Evolutionary conservation across 108 stramenopile genomes (phyloP).

Genomic region (Fistulifera pelliculosa): DNA sequence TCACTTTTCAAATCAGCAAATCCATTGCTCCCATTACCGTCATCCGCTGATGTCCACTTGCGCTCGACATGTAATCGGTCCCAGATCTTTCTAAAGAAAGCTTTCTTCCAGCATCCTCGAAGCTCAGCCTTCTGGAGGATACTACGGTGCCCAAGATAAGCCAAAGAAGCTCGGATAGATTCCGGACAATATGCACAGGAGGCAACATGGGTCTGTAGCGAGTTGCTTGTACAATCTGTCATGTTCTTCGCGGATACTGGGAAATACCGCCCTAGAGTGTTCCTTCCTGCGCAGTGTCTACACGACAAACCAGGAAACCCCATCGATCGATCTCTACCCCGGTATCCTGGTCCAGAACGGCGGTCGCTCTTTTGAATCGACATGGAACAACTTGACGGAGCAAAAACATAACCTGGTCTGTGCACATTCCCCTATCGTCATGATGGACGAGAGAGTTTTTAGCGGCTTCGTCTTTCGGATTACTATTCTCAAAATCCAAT

Average conservation of each 20-base stretch:
- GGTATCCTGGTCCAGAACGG: constrained; percentile 47
- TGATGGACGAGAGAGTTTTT: constrained; percentile 35
- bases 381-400: constrained; percentile 70
- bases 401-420: constrained; percentile 65
- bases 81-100: constrained; percentile 75
- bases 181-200: constrained; percentile 57
- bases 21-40: constrained; percentile 4
- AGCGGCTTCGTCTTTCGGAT: constrained; percentile 12
- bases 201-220: constrained; percentile 47
- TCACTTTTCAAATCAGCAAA: constrained; percentile 17
- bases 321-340: constrained; percentile 56
- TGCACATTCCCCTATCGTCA: constrained; percentile 49
- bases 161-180: constrained; percentile 57
- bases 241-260: constrained; percentile 77
- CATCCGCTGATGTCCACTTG: constrained; percentile 26
- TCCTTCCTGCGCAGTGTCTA: constrained; percentile 40
- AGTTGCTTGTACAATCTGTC: constrained; percentile 68
- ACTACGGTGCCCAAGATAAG: constrained; percentile 64
- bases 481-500: constrained; percentile 37
- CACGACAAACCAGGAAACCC: constrained; percentile 54
- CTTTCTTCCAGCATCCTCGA: constrained; percentile 66
- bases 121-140: constrained; percentile 67
- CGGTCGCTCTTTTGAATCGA: constrained; percentile 69
- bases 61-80: constrained; percentile 61
- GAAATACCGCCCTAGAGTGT: constrained; percentile 56